Percentiles rank a stretch among this genome's conserved stretches.
These are phyloP conservation scores for Blastomyces parvus DNA, from an alignment of 2,329 filamentous ascomycete genomes.

Conservation along the genomic window DNA sequence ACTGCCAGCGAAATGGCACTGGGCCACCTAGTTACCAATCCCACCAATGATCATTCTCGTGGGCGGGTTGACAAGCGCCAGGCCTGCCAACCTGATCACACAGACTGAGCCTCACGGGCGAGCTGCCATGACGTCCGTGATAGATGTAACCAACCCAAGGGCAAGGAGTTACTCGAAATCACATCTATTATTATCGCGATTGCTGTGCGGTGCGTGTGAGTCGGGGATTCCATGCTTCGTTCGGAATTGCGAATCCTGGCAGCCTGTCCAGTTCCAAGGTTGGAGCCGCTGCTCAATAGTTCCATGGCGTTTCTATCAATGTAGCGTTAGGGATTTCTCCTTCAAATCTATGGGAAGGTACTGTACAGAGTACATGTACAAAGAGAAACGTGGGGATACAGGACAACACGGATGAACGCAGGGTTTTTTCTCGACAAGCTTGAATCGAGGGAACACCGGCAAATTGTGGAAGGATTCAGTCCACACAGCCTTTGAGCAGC, in stretches of 20 bases:
- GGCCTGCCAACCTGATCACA: too few species aligned
- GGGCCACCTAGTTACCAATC: neutral
- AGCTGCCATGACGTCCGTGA: slow-evolving; percentile 3
- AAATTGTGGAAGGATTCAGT: neutral
- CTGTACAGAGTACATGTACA: neutral
- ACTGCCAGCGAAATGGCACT: neutral
- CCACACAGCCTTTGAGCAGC: neutral
- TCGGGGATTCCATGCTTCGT: neutral
- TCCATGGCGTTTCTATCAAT: slow-evolving; percentile 6
- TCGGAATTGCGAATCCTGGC: neutral
- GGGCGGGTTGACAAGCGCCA: neutral
- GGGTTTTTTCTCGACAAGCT: neutral
- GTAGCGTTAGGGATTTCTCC: neutral
- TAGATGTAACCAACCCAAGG: slow-evolving; percentile 3
- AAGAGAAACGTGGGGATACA: neutral
- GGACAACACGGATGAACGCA: too few species aligned
- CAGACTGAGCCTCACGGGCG: neutral
- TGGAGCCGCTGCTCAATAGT: neutral
- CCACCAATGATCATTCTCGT: slow-evolving; percentile 1
- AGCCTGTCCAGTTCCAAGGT: slow-evolving; percentile 2
- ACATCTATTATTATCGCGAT: neutral
- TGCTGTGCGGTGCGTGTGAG: neutral
- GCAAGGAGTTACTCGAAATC: neutral
- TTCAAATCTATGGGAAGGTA: neutral
- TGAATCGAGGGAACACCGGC: neutral